Conservation (phyloP, 202 grass and related monocot species). For the Dendrocalamus latiflorus region DNA sequence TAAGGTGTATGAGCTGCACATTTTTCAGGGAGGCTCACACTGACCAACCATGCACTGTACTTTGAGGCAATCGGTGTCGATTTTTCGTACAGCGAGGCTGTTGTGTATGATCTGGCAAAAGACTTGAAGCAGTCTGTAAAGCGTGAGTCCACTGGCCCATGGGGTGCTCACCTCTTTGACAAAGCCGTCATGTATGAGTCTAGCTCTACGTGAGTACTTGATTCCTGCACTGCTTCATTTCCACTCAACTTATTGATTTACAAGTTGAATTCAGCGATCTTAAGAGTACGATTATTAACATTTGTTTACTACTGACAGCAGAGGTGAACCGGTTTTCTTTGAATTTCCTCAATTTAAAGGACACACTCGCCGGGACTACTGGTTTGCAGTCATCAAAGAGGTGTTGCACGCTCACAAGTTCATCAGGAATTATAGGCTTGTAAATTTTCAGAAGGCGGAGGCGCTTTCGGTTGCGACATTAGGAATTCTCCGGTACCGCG, state of each 20-base stretch:
- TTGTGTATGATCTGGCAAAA: constrained; percentile 59
- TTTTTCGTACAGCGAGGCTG: constrained; percentile 62
- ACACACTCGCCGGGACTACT: constrained; percentile 79
- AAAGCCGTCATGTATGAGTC: constrained; percentile 95
- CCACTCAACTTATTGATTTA: too few relatives aligned
- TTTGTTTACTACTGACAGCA: not conserved
- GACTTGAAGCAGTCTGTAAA: constrained; percentile 76
- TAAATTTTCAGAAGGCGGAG: constrained; percentile 54
- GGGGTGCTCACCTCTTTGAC: constrained; percentile 94
- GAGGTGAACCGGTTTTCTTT: constrained; percentile 68
- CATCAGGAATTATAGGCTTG: constrained; percentile 65
- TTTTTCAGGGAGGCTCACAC: constrained; percentile 75
- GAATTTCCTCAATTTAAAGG: constrained; percentile 92
- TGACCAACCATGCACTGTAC: constrained; percentile 81
- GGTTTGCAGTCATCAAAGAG: constrained; percentile 88
- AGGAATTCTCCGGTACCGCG: constrained; percentile 63
- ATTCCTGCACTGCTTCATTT: not conserved
- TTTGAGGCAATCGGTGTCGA: constrained; percentile 75
- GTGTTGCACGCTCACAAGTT: constrained; percentile 84
- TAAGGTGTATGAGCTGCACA: not conserved
- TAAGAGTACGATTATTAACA: not conserved
- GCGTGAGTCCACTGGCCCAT: constrained; percentile 82
- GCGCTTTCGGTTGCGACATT: constrained; percentile 57
- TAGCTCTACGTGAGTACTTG: constrained; percentile 63
- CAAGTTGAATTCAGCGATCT: too few relatives aligned